Evolutionary conservation across 495 filamentous ascomycete genomes (phyloP), one percentile per base, ranked within the genome.

Genomic region (Daldinia childiae): DNA sequence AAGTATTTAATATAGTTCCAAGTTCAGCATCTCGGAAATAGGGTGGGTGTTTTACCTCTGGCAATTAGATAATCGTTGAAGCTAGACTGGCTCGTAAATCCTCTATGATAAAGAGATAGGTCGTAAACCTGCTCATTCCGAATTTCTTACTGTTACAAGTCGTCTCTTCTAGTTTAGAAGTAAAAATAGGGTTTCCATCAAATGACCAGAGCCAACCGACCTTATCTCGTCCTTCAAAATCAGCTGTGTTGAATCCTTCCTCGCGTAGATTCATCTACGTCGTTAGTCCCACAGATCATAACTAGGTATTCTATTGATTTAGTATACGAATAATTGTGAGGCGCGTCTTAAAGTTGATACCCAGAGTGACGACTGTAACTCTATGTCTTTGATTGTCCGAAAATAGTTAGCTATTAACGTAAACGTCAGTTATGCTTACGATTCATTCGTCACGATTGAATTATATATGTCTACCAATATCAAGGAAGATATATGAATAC

Each of bases 141-240:
- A 67, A 74, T 24, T 64, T 68, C 59, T 63, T 74, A 30, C 6
- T 6, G 6, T 30, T 30, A 24, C 72, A 61, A 19, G 59, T 38
- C 32, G 62, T 71, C 52, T 58, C 72, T 11, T 71, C 8, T 45
- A 74, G 38, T 12, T 41, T 39, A 1, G 67, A 74, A 15, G 72
- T 71, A 21, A 58, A 67, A 9, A 30, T 29, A 7, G 54, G 24
- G 26, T 65, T 50, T 1, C n/a, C 24, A 29, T 48, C 67, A 12
- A 64, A 67, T 29, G 61, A 64, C 71, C 68, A 77, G 2, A 77
- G 55, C n/a, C 75, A 69, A 6, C 73, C 66, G 36, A 71, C 48
- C 32, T 50, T 48, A 26, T 76, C 56, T 63, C 70, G 57, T 41
- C 65, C 65, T 52, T 76, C 75, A n/a, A 66, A 74, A 0, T 43